Percentiles rank a stretch among this genome's conserved stretches.
phyloP scores from a whole-genome alignment of 257 asterid species.

The Rhazya stricta region DNA sequence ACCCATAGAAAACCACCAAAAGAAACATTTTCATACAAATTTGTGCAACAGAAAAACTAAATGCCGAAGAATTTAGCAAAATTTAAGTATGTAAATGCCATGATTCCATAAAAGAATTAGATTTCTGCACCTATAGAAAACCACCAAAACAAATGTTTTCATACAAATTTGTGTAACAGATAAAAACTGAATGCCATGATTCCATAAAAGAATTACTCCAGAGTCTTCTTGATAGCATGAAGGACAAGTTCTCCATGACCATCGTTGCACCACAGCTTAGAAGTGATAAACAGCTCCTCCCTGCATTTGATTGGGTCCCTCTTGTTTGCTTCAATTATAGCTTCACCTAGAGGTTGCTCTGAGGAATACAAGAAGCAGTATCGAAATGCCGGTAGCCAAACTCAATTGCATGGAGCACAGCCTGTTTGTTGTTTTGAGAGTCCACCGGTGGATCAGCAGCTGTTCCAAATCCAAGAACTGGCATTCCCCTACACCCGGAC shows the following conservation, averaged over 20 bases:
- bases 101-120: no score
- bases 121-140: conserved; percentile 28
- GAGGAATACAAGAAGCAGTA: conserved; percentile 54
- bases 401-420: conserved; percentile 45
- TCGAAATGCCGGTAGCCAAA: conserved; percentile 64
- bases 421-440: conserved; percentile 31
- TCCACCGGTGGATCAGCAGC: conserved; percentile 52
- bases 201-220: conserved; percentile 21
- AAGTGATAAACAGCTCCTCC: conserved; percentile 47
- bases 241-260: conserved; percentile 45
- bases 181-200: no score
- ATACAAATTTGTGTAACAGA: not conserved
- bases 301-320: conserved; percentile 38
- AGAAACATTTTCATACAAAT: not conserved
- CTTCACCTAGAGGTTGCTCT: conserved; percentile 54
- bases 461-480: conserved; percentile 56
- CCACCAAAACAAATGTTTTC: not conserved
- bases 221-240: conserved; percentile 38
- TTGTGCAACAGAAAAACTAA: not conserved
- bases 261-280: conserved; percentile 65
- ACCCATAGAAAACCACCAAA: conserved; percentile 3
- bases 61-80: not conserved
- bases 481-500: conserved; percentile 33
- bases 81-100: not conserved
- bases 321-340: conserved; percentile 40